A percentile compares a stretch with the other conserved stretches of the same genome.
Evolutionary conservation across 176 grass and related monocot genomes (phyloP).

Genomic region (Cenchrus americanus): DNA sequence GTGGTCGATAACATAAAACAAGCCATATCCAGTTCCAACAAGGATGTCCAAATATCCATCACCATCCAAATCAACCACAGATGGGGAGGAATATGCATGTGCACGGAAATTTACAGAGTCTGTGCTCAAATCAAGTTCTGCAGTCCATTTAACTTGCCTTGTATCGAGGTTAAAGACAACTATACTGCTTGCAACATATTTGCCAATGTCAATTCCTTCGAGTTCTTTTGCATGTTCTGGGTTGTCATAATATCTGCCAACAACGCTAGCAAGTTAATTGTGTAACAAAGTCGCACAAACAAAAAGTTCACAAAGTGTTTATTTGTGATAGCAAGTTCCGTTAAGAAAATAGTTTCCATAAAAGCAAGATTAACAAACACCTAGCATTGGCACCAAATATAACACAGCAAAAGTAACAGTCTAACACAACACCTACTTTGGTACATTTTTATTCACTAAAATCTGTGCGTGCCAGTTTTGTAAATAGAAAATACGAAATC

Average conservation of each 20-base stretch:
- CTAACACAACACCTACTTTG: neutral
- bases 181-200: conserved; percentile 90
- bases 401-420: conserved; percentile 20
- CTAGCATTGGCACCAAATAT: conserved; percentile 1
- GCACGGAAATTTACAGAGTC: conserved; percentile 72
- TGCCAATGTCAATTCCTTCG: conserved; percentile 73
- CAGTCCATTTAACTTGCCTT: conserved; percentile 84
- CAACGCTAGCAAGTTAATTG: conserved; percentile 37
- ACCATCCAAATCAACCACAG: conserved; percentile 96
- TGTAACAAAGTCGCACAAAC: conserved; percentile 22
- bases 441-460: conserved; percentile 6
- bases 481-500: neutral
- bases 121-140: conserved; percentile 82
- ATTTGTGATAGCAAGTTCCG: conserved; percentile 17
- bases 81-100: conserved; percentile 84
- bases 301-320: neutral
- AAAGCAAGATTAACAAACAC: conserved; percentile 39
- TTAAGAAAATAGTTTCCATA: conserved; percentile 23
- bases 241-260: conserved; percentile 84
- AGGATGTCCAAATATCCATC: conserved; percentile 97
- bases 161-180: conserved; percentile 98
- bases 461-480: neutral
- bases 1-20: conserved; percentile 95
- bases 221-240: conserved; percentile 67
- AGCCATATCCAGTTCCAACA: conserved; percentile 87